Evolutionary conservation across 2,329 filamentous ascomycete species (phyloP).

Genomic region (Fusarium buharicum): DNA sequence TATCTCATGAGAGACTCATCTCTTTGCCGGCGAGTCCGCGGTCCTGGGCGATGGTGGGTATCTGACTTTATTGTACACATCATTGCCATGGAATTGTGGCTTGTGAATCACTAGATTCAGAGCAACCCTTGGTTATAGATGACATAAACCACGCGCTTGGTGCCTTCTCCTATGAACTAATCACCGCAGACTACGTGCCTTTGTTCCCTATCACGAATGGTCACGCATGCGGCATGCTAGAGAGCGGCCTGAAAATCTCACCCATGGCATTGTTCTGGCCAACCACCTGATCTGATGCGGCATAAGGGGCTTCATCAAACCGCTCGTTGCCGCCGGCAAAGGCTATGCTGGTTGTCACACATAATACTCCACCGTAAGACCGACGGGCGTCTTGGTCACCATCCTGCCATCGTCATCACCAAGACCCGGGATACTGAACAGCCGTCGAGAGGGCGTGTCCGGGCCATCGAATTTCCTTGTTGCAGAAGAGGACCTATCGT

Average conservation of each 20-base stretch:
- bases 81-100: conserved; percentile 16
- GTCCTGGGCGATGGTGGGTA: conserved; percentile 5
- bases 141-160: conserved; percentile 1
- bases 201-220: conserved; percentile 9
- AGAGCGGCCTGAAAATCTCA: conserved; percentile 15
- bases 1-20: not conserved
- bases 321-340: conserved; percentile 36
- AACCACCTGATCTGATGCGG: conserved; percentile 12
- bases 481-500: conserved; percentile 9
- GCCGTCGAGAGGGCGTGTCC: not conserved
- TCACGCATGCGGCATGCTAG: conserved; percentile 21
- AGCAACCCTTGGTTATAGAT: not conserved
- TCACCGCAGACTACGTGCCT: not conserved
- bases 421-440: not conserved
- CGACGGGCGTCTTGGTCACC: conserved; percentile 8
- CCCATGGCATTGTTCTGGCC: conserved; percentile 6
- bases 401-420: conserved; percentile 1
- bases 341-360: conserved; percentile 20
- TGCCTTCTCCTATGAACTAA: not conserved
- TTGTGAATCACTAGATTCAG: conserved; percentile 4
- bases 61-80: not conserved
- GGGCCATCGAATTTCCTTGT: not conserved
- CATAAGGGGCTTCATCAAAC: conserved; percentile 5
- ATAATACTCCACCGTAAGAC: conserved; percentile 32
- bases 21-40: not conserved